Conservation (phyloP, 805 yeast genomes). For the Wickerhamiella sergipiensis region DNA sequence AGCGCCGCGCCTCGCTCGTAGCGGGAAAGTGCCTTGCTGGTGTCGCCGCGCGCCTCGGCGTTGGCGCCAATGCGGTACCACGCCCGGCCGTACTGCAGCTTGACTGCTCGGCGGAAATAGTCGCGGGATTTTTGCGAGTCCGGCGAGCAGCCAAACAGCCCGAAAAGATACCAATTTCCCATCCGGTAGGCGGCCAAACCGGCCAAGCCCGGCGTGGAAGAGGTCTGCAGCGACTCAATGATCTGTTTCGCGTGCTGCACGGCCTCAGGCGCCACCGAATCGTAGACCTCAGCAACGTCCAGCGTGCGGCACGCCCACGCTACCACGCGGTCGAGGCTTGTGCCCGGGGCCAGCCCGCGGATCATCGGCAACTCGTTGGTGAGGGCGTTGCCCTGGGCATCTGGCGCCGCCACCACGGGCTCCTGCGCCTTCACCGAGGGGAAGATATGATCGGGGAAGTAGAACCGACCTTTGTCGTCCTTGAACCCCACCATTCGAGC, state of each 20-base stretch:
- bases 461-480: constrained; percentile 8
- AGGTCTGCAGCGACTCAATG: constrained; percentile 13
- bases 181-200: constrained; percentile 21
- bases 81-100: constrained; percentile 23
- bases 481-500: not conserved
- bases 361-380: not conserved
- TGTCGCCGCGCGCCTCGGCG: constrained; percentile 23
- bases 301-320: constrained; percentile 23
- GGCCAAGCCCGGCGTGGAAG: constrained; percentile 8
- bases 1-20: constrained; percentile 25
- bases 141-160: constrained; percentile 16
- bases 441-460: constrained; percentile 18
- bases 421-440: constrained; percentile 10
- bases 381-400: not conserved
- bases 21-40: constrained; percentile 21
- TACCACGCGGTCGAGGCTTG: not conserved
- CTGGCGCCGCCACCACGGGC: not conserved
- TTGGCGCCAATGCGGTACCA: constrained; percentile 26
- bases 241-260: constrained; percentile 17
- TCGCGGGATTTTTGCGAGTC: constrained; percentile 17
- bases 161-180: constrained; percentile 21
- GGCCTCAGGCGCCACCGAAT: constrained; percentile 14
- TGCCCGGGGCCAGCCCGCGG: not conserved
- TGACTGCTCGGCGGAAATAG: constrained; percentile 22
- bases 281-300: constrained; percentile 21